Conservation (phyloP, 1,139 yeast species). For the Yueomyces sp. region DNA sequence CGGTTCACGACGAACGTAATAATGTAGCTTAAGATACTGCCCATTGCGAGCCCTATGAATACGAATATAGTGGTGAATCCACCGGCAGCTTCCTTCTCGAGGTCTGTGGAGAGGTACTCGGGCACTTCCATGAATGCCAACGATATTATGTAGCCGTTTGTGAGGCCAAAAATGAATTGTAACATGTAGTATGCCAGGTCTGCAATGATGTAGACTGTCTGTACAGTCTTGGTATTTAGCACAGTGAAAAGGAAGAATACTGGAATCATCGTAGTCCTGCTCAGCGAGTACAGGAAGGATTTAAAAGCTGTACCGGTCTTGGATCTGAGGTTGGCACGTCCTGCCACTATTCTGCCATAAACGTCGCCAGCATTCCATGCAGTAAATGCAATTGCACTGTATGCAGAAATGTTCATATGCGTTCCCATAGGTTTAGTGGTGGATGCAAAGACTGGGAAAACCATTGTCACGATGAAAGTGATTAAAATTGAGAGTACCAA, state of each 20-base stretch:
- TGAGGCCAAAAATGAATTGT: conserved; percentile 69
- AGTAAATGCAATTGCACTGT: conserved; percentile 65
- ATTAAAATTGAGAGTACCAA: conserved; percentile 62
- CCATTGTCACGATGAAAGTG: conserved; percentile 63
- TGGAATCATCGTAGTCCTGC: conserved; percentile 46
- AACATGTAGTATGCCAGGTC: conserved; percentile 57
- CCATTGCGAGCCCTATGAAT: conserved; percentile 63
- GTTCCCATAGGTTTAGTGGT: conserved; percentile 34
- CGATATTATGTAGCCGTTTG: conserved; percentile 79
- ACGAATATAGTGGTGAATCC: conserved; percentile 76
- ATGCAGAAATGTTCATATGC: conserved; percentile 30
- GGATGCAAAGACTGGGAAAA: conserved; percentile 87
- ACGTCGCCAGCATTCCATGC: conserved; percentile 88
- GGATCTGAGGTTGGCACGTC: conserved; percentile 13
- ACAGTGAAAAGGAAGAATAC: conserved; percentile 45
- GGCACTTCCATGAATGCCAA: conserved; percentile 76
- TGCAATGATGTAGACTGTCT: conserved; percentile 28
- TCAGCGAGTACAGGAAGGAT: conserved; percentile 39
- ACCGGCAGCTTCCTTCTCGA: conserved; percentile 84
- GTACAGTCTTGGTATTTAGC: conserved; percentile 24
- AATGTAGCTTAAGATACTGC: conserved; percentile 62
- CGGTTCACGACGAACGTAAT: conserved; percentile 31
- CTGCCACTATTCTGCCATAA: conserved; percentile 65
- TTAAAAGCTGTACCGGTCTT: conserved; percentile 16
- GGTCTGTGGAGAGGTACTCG: conserved; percentile 39